phyloP scores from a whole-genome alignment of 306 rosid species.

The Oxytropis ochrocephala region DNA sequence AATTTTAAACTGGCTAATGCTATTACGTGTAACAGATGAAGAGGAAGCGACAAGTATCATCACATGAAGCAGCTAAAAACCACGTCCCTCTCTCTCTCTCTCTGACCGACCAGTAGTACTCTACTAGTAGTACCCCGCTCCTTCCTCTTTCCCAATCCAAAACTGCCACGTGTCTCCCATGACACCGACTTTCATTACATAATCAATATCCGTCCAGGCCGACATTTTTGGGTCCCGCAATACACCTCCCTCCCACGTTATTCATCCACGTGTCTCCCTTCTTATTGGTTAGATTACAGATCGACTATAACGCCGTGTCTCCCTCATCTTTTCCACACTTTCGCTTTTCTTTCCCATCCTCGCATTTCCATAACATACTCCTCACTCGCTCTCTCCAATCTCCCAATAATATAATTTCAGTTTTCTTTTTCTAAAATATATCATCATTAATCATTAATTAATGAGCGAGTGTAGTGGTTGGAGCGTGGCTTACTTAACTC shows the following conservation, averaged over 20 bases:
- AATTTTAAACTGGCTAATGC: no score
- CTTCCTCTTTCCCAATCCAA: not conserved
- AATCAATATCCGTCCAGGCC: not conserved
- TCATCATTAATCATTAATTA: no score
- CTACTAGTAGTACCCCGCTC: not conserved
- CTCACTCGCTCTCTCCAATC: not conserved
- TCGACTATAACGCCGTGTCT: not conserved
- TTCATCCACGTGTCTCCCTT: not conserved
- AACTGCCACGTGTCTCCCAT: not conserved
- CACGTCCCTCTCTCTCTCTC: slow-evolving; percentile 8
- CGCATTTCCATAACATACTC: not conserved
- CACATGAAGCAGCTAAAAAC: not conserved
- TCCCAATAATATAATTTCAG: not conserved
- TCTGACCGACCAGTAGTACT: not conserved
- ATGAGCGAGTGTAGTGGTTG: not conserved
- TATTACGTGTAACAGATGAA: not conserved
- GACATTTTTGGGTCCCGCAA: not conserved
- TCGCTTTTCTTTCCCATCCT: not conserved
- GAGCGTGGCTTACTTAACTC: slow-evolving; percentile 7
- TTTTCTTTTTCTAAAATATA: not conserved
- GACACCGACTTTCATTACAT: not conserved
- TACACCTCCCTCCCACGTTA: slow-evolving; percentile 11
- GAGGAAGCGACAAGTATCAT: not conserved
- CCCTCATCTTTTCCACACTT: not conserved
- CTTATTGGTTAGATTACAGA: not conserved